Percentiles rank a stretch among this genome's conserved stretches.
Conservation (phyloP, 352 stramenopile genomes). For the Phytophthora boehmeriae region DNA sequence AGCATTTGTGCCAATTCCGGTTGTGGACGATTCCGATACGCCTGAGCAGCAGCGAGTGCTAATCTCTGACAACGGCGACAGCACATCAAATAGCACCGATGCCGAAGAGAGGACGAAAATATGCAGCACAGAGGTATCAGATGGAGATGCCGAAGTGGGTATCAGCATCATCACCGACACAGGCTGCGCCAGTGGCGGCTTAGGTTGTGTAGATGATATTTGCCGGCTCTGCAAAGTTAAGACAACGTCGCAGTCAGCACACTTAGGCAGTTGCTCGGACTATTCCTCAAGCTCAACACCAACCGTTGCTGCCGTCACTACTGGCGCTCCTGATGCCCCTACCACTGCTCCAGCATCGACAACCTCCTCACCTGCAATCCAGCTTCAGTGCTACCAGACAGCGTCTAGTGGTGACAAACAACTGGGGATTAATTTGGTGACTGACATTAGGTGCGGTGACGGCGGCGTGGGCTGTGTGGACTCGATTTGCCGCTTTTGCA, state of each 20-base stretch:
- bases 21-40: conserved; percentile 18
- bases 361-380: conserved; percentile 21
- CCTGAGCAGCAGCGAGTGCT: conserved; percentile 8
- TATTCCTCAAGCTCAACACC: background rate
- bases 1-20: conserved; percentile 31
- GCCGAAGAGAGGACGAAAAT: conserved; percentile 3
- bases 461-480: conserved; percentile 36
- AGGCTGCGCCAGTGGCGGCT: conserved; percentile 19
- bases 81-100: conserved; percentile 2
- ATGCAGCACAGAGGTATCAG: conserved; percentile 21
- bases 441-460: conserved; percentile 39
- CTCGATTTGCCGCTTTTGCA: conserved; percentile 37
- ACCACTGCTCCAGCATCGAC: conserved; percentile 12
- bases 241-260: conserved; percentile 16
- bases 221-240: conserved; percentile 25
- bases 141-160: conserved; percentile 26
- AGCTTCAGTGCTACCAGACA: conserved; percentile 25
- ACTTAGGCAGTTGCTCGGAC: conserved; percentile 24
- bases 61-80: background rate
- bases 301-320: background rate
- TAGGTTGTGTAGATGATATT: conserved; percentile 19
- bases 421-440: conserved; percentile 31
- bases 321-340: background rate
- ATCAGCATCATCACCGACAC: conserved; percentile 32
- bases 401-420: conserved; percentile 27